These are phyloP conservation scores for Litchi chinensis DNA, from an alignment of 345 rosid genomes.

Conservation along the genomic window DNA sequence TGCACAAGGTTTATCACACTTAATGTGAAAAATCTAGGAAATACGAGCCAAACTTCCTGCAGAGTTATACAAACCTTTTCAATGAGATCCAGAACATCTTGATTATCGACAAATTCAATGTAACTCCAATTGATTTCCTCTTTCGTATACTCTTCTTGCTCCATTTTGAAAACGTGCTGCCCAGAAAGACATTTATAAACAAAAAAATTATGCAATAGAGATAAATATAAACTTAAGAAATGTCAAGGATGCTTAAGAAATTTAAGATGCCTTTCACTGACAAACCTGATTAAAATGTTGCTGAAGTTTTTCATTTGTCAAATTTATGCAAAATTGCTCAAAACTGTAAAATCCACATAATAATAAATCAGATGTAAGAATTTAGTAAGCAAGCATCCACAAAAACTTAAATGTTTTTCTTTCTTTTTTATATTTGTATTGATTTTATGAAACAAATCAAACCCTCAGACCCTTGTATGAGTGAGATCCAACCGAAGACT, in stretches of 20 bases:
- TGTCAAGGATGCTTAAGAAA: conserved; percentile 16
- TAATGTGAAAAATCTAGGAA: not conserved
- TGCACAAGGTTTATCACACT: not conserved
- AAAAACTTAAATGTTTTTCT: conserved; percentile 2
- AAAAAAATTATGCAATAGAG: conserved; percentile 21
- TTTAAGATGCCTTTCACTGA: conserved; percentile 17
- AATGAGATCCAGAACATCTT: conserved; percentile 93
- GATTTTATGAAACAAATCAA: not conserved
- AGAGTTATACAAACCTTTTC: conserved; percentile 70
- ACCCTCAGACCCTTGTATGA: not conserved
- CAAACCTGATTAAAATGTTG: conserved; percentile 99
- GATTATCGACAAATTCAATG: conserved; percentile 94
- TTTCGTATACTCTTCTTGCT: conserved; percentile 97
- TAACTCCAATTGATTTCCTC: conserved; percentile 99
- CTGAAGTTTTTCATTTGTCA: conserved; percentile 99
- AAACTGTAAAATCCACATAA: conserved; percentile 63
- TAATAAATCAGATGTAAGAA: conserved; percentile 20
- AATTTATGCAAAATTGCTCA: conserved; percentile 98
- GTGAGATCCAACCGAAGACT: not conserved
- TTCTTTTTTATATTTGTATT: not conserved
- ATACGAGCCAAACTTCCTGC: conserved; percentile 12
- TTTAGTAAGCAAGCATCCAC: conserved; percentile 22
- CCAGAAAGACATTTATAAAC: conserved; percentile 23
- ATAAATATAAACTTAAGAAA: conserved; percentile 20
- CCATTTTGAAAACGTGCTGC: conserved; percentile 99